Percentiles rank a stretch among this genome's conserved stretches.
Conservation (phyloP, 257 asterid genomes). For the Hygrophila difformis region DNA sequence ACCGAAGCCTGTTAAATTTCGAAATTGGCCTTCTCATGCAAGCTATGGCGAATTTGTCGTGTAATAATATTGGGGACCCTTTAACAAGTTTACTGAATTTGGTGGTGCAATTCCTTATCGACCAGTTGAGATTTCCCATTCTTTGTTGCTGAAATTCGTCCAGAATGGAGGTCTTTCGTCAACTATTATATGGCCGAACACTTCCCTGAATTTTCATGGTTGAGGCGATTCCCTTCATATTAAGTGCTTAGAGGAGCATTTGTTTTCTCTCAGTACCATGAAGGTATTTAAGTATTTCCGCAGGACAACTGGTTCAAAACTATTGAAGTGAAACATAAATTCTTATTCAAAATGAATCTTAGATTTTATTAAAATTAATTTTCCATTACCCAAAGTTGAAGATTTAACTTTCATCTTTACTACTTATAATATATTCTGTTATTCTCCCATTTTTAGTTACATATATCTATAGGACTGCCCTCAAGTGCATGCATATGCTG, state of each 20-base stretch:
- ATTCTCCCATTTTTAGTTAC: no score
- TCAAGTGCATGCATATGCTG: no score
- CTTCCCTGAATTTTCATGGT: neutral
- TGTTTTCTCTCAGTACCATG: slow-evolving; percentile 26
- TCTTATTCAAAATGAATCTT: no score
- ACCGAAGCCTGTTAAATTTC: slow-evolving; percentile 61
- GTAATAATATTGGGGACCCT: neutral
- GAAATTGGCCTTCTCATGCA: neutral
- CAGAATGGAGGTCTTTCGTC: slow-evolving; percentile 70
- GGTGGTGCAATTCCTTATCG: slow-evolving; percentile 74
- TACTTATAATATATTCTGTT: no score
- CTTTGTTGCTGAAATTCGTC: slow-evolving; percentile 69
- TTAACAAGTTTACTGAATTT: slow-evolving; percentile 67
- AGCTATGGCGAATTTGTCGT: neutral
- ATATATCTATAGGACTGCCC: no score
- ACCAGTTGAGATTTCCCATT: slow-evolving; percentile 78
- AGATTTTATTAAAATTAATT: no score
- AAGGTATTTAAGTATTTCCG: slow-evolving; percentile 68
- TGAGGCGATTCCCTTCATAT: neutral
- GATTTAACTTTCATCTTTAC: no score
- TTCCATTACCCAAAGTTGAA: no score
- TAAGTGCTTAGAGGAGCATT: no score
- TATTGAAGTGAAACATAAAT: no score
- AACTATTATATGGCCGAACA: slow-evolving; percentile 61
- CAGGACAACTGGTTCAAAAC: slow-evolving; percentile 73